Evolutionary conservation across 441 rosid species (phyloP), one percentile per base, ranked within the genome.

Genomic region (Pelargonium australe): DNA sequence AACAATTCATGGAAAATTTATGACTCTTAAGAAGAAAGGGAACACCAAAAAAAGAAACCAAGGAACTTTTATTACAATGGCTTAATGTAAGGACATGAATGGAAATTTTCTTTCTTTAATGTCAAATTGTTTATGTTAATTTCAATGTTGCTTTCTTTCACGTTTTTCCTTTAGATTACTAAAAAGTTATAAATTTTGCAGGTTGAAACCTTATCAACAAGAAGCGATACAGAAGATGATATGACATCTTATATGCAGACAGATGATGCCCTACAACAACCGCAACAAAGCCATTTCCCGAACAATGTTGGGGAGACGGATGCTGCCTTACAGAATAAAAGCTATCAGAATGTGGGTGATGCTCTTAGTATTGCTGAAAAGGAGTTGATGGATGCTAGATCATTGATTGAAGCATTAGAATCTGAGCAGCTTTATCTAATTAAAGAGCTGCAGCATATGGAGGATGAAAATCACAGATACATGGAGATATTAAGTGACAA

Each of bases 151-250:
- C 12, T 47, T 65, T 43, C 34, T 63, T 65, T 64, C 10, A 75
- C 45, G 62, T 62, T 67, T 66, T 28, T 58, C 57, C 64, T 45
- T 68, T 16, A 67, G 9, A 41, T 68, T 25, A 71, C 64, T n/a
- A 34, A 31, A 51, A 20, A 17, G 65, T 71, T 40, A 58, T 70
- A 19, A 45, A 63, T 75, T 78, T 82, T 74, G 70, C 85, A 89
- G 97, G 79, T 75, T 58, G 86, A 86, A 75, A 77, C 76, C 51
- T 63, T 74, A 76, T 79, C 89, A 28, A 71, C 69, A 68, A 78
- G 68, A 68, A 74, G 83, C 72, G 89, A 80, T 72, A 75, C 68
- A 64, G 79, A 47, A 73, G 89, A 82, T 67, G 86, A 85, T 73
- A 69, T 71, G 73, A 74, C 79, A 67, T 73, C 78, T 69, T 73